Conservation (phyloP, 2,329 filamentous ascomycete genomes). For the Plenodomus biglobosus region DNA sequence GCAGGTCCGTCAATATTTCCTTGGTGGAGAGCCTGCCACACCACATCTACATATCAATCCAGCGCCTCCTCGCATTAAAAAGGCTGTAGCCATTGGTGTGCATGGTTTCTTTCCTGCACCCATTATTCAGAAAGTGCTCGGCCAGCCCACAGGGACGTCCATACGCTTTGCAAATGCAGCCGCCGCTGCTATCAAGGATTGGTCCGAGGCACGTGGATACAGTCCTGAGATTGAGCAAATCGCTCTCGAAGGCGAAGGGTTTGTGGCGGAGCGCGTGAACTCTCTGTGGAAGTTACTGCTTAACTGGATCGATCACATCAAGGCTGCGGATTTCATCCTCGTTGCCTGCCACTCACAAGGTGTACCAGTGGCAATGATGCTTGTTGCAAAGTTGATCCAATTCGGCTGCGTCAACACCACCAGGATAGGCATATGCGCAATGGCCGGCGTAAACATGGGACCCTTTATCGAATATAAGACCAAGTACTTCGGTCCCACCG, state of each 20-base stretch:
- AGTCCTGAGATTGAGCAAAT: slow-evolving; percentile 88
- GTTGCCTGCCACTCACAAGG: slow-evolving; percentile 96
- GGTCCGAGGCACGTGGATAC: slow-evolving; percentile 70
- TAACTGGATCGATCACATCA: slow-evolving; percentile 92
- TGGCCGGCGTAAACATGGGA: slow-evolving; percentile 90
- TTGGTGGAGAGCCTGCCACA: slow-evolving; percentile 56
- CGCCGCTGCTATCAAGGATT: slow-evolving; percentile 79
- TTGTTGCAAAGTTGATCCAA: slow-evolving; percentile 88
- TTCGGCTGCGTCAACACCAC: slow-evolving; percentile 74
- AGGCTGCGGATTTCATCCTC: slow-evolving; percentile 83
- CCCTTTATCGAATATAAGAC: slow-evolving; percentile 92
- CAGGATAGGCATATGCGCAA: slow-evolving; percentile 81
- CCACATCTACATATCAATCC: slow-evolving; percentile 71
- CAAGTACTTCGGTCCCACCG: slow-evolving; percentile 83
- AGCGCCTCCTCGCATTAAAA: slow-evolving; percentile 72
- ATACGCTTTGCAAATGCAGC: slow-evolving; percentile 88
- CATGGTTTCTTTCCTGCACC: slow-evolving; percentile 92
- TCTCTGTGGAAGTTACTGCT: slow-evolving; percentile 91
- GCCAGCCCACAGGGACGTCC: slow-evolving; percentile 93
- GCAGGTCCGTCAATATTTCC: slow-evolving; percentile 44
- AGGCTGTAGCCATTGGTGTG: slow-evolving; percentile 88
- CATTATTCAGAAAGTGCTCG: slow-evolving; percentile 84
- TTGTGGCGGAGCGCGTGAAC: slow-evolving; percentile 84
- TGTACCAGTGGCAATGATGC: slow-evolving; percentile 88
- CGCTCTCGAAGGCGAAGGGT: slow-evolving; percentile 90